Conservation (phyloP, 169 alveolate species). For the Plasmodium fragile region DNA sequence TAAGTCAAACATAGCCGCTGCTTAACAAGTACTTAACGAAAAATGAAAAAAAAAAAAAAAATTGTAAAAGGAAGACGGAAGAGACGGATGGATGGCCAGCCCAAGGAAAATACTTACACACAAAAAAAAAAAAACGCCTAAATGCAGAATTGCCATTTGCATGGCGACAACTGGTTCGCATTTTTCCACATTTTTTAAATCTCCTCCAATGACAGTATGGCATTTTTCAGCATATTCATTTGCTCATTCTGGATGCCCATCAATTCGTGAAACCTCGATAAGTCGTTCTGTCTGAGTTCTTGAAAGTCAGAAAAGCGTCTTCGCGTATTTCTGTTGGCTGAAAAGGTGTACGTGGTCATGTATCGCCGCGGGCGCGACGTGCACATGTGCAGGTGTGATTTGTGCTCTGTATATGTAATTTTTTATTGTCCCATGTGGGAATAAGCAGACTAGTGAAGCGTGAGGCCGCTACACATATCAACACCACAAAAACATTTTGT, state of each 20-base stretch:
- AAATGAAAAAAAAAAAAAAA: not conserved
- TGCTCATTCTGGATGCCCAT: slow-evolving; percentile 70
- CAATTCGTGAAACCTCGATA: slow-evolving; percentile 51
- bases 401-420: not conserved
- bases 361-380: not conserved
- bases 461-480: not conserved
- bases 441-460: not conserved
- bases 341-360: not conserved
- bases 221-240: slow-evolving; percentile 31
- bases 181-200: not conserved
- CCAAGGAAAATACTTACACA: not conserved
- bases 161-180: not conserved
- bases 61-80: not conserved
- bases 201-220: not conserved
- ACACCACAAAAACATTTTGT: not conserved
- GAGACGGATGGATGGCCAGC: not conserved
- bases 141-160: not conserved
- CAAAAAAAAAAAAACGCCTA: not conserved
- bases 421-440: not conserved
- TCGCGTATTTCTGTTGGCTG: slow-evolving; percentile 39
- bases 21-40: not conserved
- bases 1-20: not conserved
- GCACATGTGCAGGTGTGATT: not conserved
- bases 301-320: slow-evolving; percentile 66
- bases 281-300: slow-evolving; percentile 61